These are phyloP conservation scores for Globisporangium polare DNA, from an alignment of 352 stramenopile species.

Conservation along the genomic window DNA sequence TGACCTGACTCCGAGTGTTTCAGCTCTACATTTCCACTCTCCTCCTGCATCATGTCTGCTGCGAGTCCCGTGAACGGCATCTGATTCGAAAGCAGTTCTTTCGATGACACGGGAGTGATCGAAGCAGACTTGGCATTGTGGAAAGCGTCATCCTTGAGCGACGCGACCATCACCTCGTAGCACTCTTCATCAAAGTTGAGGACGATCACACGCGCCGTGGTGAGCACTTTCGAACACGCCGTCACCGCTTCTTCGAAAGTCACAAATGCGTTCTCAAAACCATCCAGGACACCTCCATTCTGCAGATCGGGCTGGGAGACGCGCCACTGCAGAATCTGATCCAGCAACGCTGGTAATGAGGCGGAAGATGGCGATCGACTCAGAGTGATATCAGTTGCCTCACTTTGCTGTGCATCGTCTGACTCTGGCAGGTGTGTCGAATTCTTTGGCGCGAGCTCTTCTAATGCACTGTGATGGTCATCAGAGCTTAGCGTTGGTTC, in stretches of 20 bases:
- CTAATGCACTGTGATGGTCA: not conserved
- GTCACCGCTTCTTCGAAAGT: conserved; percentile 30
- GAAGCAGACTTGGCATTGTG: conserved; percentile 5
- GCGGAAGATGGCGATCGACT: not conserved
- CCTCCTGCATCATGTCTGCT: conserved; percentile 14
- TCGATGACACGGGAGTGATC: conserved; percentile 8
- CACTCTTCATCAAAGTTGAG: conserved; percentile 67
- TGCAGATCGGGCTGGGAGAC: conserved; percentile 57
- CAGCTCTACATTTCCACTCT: not conserved
- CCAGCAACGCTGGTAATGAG: conserved; percentile 39
- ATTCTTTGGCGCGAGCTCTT: not conserved
- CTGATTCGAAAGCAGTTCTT: conserved; percentile 11
- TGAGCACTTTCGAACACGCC: conserved; percentile 36
- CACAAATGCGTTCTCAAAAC: conserved; percentile 58
- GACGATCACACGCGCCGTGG: conserved; percentile 44
- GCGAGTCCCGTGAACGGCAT: not conserved
- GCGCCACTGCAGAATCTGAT: conserved; percentile 59
- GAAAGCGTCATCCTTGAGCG: conserved; percentile 11
- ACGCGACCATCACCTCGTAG: conserved; percentile 46
- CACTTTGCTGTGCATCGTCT: conserved; percentile 2
- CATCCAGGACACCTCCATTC: conserved; percentile 69
- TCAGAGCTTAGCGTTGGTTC: not conserved
- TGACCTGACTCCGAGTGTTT: not conserved
- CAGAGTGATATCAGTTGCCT: not conserved
- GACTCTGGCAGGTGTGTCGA: conserved; percentile 21